Percentiles rank a stretch among this genome's conserved stretches.
These are phyloP conservation scores for Schwanniomyces yamadae DNA, from an alignment of 805 yeast species.

Conservation along the genomic window DNA sequence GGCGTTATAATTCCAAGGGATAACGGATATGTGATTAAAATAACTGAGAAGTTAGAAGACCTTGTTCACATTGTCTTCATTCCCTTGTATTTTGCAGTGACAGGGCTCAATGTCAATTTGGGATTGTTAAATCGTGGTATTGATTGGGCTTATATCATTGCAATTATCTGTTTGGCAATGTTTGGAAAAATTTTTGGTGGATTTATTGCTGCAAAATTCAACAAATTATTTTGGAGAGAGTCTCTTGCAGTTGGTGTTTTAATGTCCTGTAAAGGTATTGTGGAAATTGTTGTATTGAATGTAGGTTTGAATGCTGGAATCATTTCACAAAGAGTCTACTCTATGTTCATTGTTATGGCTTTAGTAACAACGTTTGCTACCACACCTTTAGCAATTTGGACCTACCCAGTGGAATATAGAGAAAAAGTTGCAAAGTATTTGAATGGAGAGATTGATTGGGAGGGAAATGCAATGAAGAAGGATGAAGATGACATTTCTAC, in stretches of 20 bases:
- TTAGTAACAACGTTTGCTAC: conserved; percentile 75
- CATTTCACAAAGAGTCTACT: conserved; percentile 60
- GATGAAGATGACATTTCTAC: conserved; percentile 6
- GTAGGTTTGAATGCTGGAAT: conserved; percentile 74
- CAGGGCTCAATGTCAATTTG: conserved; percentile 71
- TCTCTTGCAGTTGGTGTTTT: conserved; percentile 72
- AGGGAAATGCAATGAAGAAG: conserved; percentile 18
- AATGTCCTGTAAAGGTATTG: conserved; percentile 89
- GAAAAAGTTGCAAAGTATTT: conserved; percentile 42
- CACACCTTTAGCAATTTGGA: conserved; percentile 64
- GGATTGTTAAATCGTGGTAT: conserved; percentile 61
- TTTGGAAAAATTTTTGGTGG: conserved; percentile 70
- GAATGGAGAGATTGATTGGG: conserved; percentile 24
- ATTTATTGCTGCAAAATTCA: conserved; percentile 56
- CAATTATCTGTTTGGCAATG: conserved; percentile 65
- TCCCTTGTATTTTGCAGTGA: conserved; percentile 77
- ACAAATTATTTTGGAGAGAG: conserved; percentile 70
- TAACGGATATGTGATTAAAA: conserved; percentile 63
- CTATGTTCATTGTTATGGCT: conserved; percentile 85
- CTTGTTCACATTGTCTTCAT: conserved; percentile 67
- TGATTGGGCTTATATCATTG: conserved; percentile 79
- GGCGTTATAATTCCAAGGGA: conserved; percentile 79
- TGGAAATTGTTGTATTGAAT: conserved; percentile 75
- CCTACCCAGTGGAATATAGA: conserved; percentile 64
- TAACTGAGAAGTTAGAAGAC: conserved; percentile 77